phyloP scores from a whole-genome alignment of 129 eudicot genomes.

The Escallonia herrerae region DNA sequence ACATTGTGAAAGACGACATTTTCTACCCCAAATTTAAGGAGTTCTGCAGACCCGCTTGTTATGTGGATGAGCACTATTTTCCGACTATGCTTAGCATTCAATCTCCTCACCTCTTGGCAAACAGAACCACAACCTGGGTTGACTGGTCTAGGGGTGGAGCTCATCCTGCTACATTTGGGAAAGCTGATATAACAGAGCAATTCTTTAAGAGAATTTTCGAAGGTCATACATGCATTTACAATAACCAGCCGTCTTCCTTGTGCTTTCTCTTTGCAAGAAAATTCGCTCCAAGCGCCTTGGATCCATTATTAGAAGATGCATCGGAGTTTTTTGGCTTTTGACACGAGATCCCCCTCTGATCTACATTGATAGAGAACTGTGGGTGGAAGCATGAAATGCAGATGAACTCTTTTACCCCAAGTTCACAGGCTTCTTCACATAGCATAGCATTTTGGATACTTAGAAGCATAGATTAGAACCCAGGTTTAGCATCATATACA shows the following conservation, averaged over 20 bases:
- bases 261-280: conserved; percentile 90
- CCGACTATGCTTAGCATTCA: conserved; percentile 70
- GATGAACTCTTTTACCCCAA: not conserved
- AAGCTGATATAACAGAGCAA: conserved; percentile 31
- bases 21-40: conserved; percentile 66
- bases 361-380: not conserved
- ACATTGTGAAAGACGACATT: conserved; percentile 41
- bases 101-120: conserved; percentile 54
- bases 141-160: conserved; percentile 95
- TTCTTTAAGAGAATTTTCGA: conserved; percentile 44
- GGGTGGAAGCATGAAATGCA: not conserved
- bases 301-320: conserved; percentile 48
- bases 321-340: conserved; percentile 58
- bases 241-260: conserved; percentile 39
- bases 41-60: conserved; percentile 74
- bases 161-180: conserved; percentile 81
- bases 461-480: conserved; percentile 4
- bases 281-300: conserved; percentile 81
- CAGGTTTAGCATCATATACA: conserved; percentile 1
- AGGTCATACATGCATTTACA: conserved; percentile 39
- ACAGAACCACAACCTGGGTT: conserved; percentile 68
- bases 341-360: not conserved
- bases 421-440: not conserved
- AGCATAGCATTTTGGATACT: conserved; percentile 5
- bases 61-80: conserved; percentile 86